Percentiles rank a stretch among this genome's conserved stretches.
Conservation (phyloP, 2,329 filamentous ascomycete genomes). For the Moelleriella libera region DNA sequence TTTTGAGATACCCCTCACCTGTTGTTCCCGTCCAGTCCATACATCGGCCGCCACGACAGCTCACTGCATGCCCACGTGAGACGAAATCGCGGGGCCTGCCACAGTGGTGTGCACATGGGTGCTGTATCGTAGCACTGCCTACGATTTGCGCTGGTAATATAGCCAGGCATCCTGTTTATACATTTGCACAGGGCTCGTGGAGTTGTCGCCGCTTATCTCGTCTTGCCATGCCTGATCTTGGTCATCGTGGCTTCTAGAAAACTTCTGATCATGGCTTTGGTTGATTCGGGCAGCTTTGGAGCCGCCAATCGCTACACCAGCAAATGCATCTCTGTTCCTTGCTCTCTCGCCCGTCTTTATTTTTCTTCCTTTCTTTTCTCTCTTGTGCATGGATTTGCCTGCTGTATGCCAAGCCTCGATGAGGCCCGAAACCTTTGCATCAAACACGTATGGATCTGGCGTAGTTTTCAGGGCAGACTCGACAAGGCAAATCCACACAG, state of each 20-base stretch:
- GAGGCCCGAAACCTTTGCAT: too few species aligned
- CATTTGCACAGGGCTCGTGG: neutral
- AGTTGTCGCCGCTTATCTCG: neutral
- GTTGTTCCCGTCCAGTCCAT: conserved; percentile 1
- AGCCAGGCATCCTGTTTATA: neutral
- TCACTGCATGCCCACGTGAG: conserved; percentile 6
- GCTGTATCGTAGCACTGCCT: neutral
- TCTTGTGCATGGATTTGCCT: too few species aligned
- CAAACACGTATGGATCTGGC: too few species aligned
- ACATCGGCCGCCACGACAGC: conserved; percentile 6
- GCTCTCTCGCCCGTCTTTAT: too few species aligned
- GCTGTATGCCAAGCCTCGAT: too few species aligned
- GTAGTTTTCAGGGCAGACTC: too few species aligned
- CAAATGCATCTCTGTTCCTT: too few species aligned
- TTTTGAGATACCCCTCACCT: neutral
- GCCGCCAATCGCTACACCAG: too few species aligned
- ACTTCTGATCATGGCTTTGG: neutral
- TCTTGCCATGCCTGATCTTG: neutral
- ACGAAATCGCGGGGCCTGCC: conserved; percentile 4
- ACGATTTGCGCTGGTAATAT: neutral
- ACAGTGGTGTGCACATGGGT: conserved; percentile 2
- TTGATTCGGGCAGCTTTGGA: neutral
- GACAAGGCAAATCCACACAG: too few species aligned
- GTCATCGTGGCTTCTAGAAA: neutral
- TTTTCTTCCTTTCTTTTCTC: too few species aligned